Evolutionary conservation across 2,329 filamentous ascomycete species (phyloP), one percentile per base, ranked within the genome.

Genomic region (Xylariales sp.): DNA sequence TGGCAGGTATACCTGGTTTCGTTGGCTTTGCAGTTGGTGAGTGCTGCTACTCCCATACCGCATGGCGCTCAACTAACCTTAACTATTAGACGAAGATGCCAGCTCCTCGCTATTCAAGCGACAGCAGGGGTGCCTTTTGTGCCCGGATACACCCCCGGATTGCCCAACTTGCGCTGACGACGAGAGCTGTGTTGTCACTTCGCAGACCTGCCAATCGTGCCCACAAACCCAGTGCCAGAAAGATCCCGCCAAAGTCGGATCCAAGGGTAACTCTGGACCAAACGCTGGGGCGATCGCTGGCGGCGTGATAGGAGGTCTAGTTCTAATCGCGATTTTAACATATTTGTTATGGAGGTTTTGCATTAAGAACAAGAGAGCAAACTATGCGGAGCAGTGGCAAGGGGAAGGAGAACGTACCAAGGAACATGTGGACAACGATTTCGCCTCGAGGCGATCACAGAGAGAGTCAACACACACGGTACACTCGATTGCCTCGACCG

Each of bases 401-500:
- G 81, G 85, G 49, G 80, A 81, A 12, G 64, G 58, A 23, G 86
- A 91, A 72, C 88, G 89, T 77, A 80, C 78, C 7, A 84, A 85
- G 68, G 77, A 78, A 58, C 71, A 70, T 16, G 36, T 59, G 41
- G 72, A 72, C 1, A 73, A 73, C 54, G 77, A 78, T 56, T 74
- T 75, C 70, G 79, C 79, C 64, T 81, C 76, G 80, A 86, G 77
- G 84, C 86, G 82, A 71, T 86, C 88, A 73, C 85, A 90, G 71
- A 86, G 94, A 73, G 88, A 91, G 63, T 96, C 94, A 10, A 92
- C 93, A 52, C 90, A 96, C 78, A 93, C 93, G n/a, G 91, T 95
- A 62, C 88, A 91, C 75, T 98, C 95, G 12, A 93, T 99, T 77
- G 96, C 96, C 16, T 97, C 94, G 9, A 98, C 95, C 32, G 94